Base-by-base conservation (phyloP, 2,329 filamentous ascomycete species). In the Rhynchosporium graminicola region DNA sequence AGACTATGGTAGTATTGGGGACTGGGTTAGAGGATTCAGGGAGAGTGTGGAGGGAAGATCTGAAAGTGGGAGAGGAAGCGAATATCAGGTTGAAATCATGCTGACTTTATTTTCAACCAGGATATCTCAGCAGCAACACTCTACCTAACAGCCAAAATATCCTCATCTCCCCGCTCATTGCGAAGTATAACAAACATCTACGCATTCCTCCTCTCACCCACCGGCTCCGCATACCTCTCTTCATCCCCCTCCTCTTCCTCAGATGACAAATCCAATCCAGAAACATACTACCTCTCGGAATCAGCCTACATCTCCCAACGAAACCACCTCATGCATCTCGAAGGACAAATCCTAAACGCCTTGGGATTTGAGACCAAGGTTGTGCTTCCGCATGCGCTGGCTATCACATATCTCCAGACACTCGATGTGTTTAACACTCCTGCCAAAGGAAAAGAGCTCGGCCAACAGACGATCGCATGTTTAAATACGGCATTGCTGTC, bases 321-420 rank as follows among this genome's bases (percentile, higher is more conserved):
- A 67, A 77, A 80, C 26, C 80, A 82, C 13, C 80, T 98, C 4
- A 82, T 96, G 50, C 78, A 82, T n/a, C 83, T 88, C 55, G 95
- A 99, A 76, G 85, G 89, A 3, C 85, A 87, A 46, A 86, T 98
- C 20, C 82, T 98, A 1, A 86, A 86, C 64, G 82, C 86, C 0
- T 80, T 97, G 0, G 87, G 87, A 13, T 98, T 97, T 76, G 85
- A 96, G 71, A 90, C 88, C 1, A 91, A 95, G 69, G 91, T 96
- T 10, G 87, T 91, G 0, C 82, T 97, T 0, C 95, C 95, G 0
- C 91, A 98, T 72, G 84, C 90, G 0, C 84, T 98, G 13, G 91
- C 91, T 63, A 84, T 98, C 62, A 97, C 93, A 5, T 99, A 98
- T 74, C 84, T 98, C 0, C 94, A 98, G 77, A 89, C 93, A 0